phyloP scores from a whole-genome alignment of 2,329 filamentous ascomycete species.

The Cyphellophora attinorum region DNA sequence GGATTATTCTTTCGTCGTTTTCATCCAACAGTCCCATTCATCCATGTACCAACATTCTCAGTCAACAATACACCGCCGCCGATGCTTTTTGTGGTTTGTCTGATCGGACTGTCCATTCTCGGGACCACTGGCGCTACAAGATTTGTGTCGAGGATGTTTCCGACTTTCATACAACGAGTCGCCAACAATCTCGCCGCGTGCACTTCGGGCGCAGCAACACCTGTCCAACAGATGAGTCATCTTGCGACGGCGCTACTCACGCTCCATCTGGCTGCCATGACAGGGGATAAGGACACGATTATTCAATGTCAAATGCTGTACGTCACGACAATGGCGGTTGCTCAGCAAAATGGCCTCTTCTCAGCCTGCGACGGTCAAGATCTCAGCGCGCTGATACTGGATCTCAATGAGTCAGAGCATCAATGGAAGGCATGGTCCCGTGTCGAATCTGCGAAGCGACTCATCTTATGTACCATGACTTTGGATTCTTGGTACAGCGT shows the following conservation, averaged over 20 bases:
- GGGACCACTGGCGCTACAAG: slow-evolving; percentile 42
- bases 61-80: slow-evolving; percentile 37
- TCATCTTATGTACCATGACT: slow-evolving; percentile 38
- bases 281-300: slow-evolving; percentile 36
- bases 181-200: slow-evolving; percentile 33
- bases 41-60: slow-evolving; percentile 44
- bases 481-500: slow-evolving; percentile 40
- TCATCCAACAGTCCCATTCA: slow-evolving; percentile 42
- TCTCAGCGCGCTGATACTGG: slow-evolving; percentile 31
- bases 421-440: slow-evolving; percentile 45
- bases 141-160: slow-evolving; percentile 40
- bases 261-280: slow-evolving; percentile 40
- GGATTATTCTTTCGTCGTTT: slow-evolving; percentile 47
- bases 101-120: slow-evolving; percentile 43
- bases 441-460: slow-evolving; percentile 41
- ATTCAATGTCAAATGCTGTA: slow-evolving; percentile 43
- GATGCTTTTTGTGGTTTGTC: slow-evolving; percentile 42
- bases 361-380: slow-evolving; percentile 35
- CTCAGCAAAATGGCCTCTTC: slow-evolving; percentile 43
- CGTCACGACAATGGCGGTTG: slow-evolving; percentile 37
- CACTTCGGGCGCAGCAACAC: slow-evolving; percentile 28
- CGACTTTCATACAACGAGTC: slow-evolving; percentile 30
- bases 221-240: slow-evolving; percentile 34
- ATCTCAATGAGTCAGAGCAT: slow-evolving; percentile 34
- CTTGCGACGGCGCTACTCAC: slow-evolving; percentile 39